Evolutionary conservation across 1,284 basidiomycete species (phyloP), one percentile per base, ranked within the genome.

Genomic region (Psilocybe mexicana): DNA sequence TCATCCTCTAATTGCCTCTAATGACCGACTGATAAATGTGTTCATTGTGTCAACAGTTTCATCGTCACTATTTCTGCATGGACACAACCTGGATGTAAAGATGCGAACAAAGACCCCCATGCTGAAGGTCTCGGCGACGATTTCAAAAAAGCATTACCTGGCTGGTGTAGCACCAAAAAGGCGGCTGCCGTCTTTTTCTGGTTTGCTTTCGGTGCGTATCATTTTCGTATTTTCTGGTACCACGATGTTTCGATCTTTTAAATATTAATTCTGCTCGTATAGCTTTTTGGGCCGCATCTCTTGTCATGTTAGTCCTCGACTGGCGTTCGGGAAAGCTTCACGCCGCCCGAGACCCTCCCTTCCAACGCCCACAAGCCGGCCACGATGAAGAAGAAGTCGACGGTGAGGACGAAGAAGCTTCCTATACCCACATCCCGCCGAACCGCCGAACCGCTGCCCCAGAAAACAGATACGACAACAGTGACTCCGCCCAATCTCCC

Each of bases 131-230:
- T 83, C n/a, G 91, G 92, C 7, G 80, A 87, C 50, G 80, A 75
- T 55, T 96, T 88, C 72, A 83, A 82, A 65, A 79, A 79, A 10
- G 91, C 78, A 6, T 77, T 96, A 5, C 71, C 79, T 10, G 84
- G 88, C 0, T 96, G 91, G 90, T 96, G 94, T 72, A 85, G 79
- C 61, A 95, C 94, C 6, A 95, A 96, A 76, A 93, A 93, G 68
- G 93, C 94, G 2, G 90, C 83, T 0, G 84, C 84, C 6, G 83
- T 94, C 54, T 95, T 96, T 73, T 89, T 94, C 70, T 95, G 93
- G 94, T 72, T 93, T n/a, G 77, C 83, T 1, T 88, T 90, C 55
- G 79, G 88, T 89, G 8, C 30, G 55, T 26, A 73, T 63, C 23
- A 58, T 12, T 26, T 73, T 63, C 23, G 57, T 12, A 35, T 6